These are phyloP conservation scores for Cucurbita pepo DNA, from an alignment of 306 rosid genomes.

Conservation along the genomic window DNA sequence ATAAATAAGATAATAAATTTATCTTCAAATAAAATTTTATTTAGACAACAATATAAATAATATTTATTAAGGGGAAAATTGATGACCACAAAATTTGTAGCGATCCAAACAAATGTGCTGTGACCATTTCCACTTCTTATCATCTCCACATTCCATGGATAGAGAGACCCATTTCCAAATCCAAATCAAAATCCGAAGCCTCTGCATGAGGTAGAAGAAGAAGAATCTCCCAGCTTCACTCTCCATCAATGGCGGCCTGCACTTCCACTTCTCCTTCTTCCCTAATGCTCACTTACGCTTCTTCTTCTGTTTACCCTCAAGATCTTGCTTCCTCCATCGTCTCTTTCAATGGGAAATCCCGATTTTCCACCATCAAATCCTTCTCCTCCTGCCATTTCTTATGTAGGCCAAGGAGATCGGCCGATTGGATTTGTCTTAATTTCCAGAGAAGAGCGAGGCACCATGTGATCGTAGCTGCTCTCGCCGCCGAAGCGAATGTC, in stretches of 20 bases:
- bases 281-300: constrained; percentile 38
- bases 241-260: constrained; percentile 41
- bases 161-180: background rate
- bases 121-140: background rate
- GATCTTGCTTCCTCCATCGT: constrained; percentile 38
- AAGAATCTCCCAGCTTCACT: background rate
- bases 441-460: constrained; percentile 7
- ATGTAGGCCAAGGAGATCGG: background rate
- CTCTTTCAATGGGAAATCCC: constrained; percentile 32
- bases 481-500: constrained; percentile 44
- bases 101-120: background rate
- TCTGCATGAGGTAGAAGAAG: constrained; percentile 1
- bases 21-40: too few species aligned
- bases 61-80: background rate
- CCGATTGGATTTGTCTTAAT: constrained; percentile 13
- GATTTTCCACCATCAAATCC: constrained; percentile 14
- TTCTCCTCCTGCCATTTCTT: constrained; percentile 9
- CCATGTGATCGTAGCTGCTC: constrained; percentile 28
- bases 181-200: background rate
- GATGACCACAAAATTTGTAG: constrained; percentile 1
- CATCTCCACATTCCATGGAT: constrained; percentile 11
- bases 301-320: constrained; percentile 33
- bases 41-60: too few species aligned
- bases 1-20: background rate
- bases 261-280: constrained; percentile 39